Conservation (phyloP, 2,329 filamentous ascomycete species). For the Cryphonectria parasitica region DNA sequence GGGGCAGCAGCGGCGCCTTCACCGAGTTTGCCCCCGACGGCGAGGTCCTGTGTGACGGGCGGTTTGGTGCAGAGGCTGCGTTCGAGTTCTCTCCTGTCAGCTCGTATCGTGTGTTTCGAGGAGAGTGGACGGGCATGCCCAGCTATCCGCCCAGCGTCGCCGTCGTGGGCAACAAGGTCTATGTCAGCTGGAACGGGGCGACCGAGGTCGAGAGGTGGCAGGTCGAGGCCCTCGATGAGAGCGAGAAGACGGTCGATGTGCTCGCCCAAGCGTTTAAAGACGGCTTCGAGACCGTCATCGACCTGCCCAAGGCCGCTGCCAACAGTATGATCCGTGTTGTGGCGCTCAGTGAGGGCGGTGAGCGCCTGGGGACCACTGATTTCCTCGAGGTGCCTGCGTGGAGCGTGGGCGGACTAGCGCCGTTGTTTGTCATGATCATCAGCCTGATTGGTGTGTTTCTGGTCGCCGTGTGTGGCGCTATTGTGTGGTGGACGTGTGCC, state of each 20-base stretch:
- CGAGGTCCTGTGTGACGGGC: constrained; percentile 30
- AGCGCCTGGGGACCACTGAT: constrained; percentile 20
- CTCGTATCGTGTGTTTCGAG: constrained; percentile 32
- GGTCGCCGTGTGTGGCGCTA: constrained; percentile 16
- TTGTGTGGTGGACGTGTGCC: constrained; percentile 25
- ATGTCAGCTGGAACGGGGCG: constrained; percentile 32
- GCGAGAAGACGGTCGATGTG: constrained; percentile 11
- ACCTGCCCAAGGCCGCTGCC: constrained; percentile 21
- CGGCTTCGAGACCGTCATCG: constrained; percentile 30
- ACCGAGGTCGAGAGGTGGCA: constrained; percentile 30
- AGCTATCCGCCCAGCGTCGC: constrained; percentile 21
- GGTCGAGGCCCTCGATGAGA: constrained; percentile 26
- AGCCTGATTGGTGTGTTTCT: constrained; percentile 11
- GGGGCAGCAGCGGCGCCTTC: constrained; percentile 38
- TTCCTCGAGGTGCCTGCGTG: constrained; percentile 23
- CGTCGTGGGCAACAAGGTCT: constrained; percentile 24
- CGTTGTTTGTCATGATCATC: constrained; percentile 19
- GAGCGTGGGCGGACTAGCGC: constrained; percentile 18
- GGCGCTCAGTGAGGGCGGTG: constrained; percentile 17
- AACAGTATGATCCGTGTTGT: constrained; percentile 22
- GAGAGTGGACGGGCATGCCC: constrained; percentile 28
- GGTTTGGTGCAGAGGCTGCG: constrained; percentile 28
- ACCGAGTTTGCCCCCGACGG: constrained; percentile 30
- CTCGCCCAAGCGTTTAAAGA: constrained; percentile 25
- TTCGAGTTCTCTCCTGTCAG: constrained; percentile 30